phyloP scores from a whole-genome alignment of 2,329 filamentous ascomycete species.

The Fusarium transvaalense region DNA sequence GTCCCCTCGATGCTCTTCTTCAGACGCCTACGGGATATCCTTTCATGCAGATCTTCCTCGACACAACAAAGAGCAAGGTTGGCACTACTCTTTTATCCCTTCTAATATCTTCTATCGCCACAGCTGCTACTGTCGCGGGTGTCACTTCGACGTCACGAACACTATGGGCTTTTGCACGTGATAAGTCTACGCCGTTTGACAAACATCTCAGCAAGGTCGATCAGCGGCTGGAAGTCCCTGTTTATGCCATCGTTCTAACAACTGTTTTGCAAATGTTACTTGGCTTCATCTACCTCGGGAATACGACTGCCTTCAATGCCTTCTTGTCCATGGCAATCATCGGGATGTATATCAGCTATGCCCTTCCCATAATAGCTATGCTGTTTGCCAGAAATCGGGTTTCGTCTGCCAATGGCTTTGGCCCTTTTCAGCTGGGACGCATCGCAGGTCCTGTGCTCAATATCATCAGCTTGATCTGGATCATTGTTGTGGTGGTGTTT shows the following conservation, averaged over 20 bases:
- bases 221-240: conserved; percentile 51
- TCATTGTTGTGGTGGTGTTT: conserved; percentile 59
- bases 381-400: conserved; percentile 52
- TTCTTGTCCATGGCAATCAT: conserved; percentile 58
- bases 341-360: conserved; percentile 59
- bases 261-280: conserved; percentile 49
- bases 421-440: conserved; percentile 50
- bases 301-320: conserved; percentile 57
- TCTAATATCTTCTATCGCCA: conserved; percentile 46
- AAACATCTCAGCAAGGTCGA: conserved; percentile 54
- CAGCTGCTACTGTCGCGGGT: conserved; percentile 50
- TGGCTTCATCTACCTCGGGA: conserved; percentile 58
- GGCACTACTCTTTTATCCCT: conserved; percentile 50
- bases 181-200: conserved; percentile 54
- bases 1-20: conserved; percentile 54
- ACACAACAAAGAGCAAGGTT: conserved; percentile 45
- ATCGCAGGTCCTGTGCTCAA: conserved; percentile 55
- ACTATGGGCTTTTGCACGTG: conserved; percentile 56
- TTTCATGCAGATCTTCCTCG: conserved; percentile 57
- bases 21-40: conserved; percentile 58
- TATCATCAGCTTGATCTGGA: conserved; percentile 58
- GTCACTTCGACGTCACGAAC: conserved; percentile 55
- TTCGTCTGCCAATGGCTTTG: conserved; percentile 33
- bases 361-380: conserved; percentile 56
- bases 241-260: conserved; percentile 47